Evolutionary conservation across 2,329 filamentous ascomycete species (phyloP), one percentile per base, ranked within the genome.

Genomic region (Paramyrothecium roridum): DNA sequence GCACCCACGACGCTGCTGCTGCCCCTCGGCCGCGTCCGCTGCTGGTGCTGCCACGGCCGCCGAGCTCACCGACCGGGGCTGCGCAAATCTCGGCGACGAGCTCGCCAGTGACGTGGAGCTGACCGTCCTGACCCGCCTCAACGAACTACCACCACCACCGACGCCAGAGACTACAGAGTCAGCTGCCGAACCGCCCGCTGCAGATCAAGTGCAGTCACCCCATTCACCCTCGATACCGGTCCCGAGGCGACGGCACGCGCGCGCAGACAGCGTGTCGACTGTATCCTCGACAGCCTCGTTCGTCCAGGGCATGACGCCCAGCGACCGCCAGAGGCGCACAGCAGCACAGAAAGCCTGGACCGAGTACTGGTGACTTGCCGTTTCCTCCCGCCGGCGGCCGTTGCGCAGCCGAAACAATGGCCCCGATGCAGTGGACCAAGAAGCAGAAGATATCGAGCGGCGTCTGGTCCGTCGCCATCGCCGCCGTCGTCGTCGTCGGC

Each of bases 401-500:
- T 20, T 45, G 17, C 40, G 40, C 4, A 45, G 19, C 40, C 40
- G 22, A 13, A 21, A 19, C 10, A 50, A 64, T 65, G 63, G 59
- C 48, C 17, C 19, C 53, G 1, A 46, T 57, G 23, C 52, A 57
- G 47, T 68, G 68, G 65, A 70, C 70, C 20, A 61, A 58, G 48
- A 66, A 68, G 37, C 66, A 73, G 54, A 73, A 70, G 56, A 55
- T 72, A 50, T 68, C 64, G 56, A 61, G 67, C 48, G 71, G 68
- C 54, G 55, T 73, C 54, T 68, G 67, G 65, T 78, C 79, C n/a
- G 71, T 66, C 34, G 77, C 76, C 34, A 73, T 79, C 57, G 75
- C 73, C 3, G 77, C 76, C 56, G 72, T 79, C 55, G 72, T 79
- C 57, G 69, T 75, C 56, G 76, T 79, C 33, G 78, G 78, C 56